Conservation (phyloP, 1,284 basidiomycete species). For the Apiotrichum gracile region DNA sequence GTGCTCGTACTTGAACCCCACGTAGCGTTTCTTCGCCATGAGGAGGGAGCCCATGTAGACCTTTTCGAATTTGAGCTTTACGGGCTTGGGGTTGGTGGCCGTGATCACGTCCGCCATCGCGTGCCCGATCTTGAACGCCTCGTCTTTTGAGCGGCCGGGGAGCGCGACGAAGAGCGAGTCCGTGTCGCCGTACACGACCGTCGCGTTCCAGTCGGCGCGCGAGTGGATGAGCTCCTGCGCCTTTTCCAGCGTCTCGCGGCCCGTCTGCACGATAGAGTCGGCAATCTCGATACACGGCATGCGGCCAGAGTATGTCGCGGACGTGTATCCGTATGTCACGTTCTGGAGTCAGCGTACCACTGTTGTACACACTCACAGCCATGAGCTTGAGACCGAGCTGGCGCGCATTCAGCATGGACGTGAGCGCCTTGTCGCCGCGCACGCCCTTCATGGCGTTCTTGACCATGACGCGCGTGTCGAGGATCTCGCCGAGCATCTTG, state of each 20-base stretch:
- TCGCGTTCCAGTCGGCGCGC: conserved; percentile 76
- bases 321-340: conserved; percentile 92
- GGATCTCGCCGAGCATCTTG: conserved; percentile 86
- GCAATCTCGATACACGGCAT: conserved; percentile 99
- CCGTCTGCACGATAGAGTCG: conserved; percentile 94
- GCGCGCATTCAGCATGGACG: conserved; percentile 72
- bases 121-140: conserved; percentile 86
- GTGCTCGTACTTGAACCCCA: conserved; percentile 89
- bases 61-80: conserved; percentile 98
- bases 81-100: conserved; percentile 74
- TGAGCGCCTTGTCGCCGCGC: conserved; percentile 69
- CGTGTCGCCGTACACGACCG: conserved; percentile 97
- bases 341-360: conserved; percentile 54
- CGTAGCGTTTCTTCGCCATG: conserved; percentile 94
- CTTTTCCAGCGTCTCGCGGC: conserved; percentile 91
- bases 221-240: conserved; percentile 77
- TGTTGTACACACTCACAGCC: conserved; percentile 48
- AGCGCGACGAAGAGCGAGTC: conserved; percentile 91
- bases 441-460: conserved; percentile 87
- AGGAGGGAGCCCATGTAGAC: conserved; percentile 90
- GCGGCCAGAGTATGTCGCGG: conserved; percentile 85
- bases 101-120: conserved; percentile 88
- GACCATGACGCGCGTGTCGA: conserved; percentile 97
- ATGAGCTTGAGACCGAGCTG: conserved; percentile 82
- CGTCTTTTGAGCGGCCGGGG: conserved; percentile 79